Percentiles rank a stretch among this genome's conserved stretches.
These are phyloP conservation scores for Phyllosticta citrichinensis DNA, from an alignment of 2,329 filamentous ascomycete species.

Conservation along the genomic window DNA sequence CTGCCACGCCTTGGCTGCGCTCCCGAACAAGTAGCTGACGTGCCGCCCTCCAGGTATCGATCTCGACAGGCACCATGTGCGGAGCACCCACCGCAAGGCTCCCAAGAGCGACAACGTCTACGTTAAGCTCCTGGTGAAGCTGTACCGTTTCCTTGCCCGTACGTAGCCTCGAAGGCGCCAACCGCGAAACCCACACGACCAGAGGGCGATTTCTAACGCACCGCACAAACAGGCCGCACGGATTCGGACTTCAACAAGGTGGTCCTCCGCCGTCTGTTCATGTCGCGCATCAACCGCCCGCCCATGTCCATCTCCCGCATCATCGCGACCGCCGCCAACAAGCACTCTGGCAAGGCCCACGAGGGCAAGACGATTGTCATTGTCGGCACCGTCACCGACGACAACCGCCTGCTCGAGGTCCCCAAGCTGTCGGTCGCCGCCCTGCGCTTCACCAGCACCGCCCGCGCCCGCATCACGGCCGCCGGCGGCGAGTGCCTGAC, in stretches of 20 bases:
- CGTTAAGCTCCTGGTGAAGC: conserved; percentile 94
- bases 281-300: conserved; percentile 92
- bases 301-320: conserved; percentile 89
- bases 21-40: neutral
- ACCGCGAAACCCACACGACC: neutral
- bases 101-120: conserved; percentile 99
- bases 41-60: conserved; percentile 22
- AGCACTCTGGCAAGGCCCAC: conserved; percentile 43
- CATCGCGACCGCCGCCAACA: conserved; percentile 49
- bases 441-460: conserved; percentile 92
- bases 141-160: conserved; percentile 95
- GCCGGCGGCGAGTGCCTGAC: conserved; percentile 93
- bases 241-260: conserved; percentile 98
- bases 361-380: conserved; percentile 81
- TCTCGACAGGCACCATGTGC: conserved; percentile 52
- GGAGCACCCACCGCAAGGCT: conserved; percentile 71
- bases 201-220: neutral
- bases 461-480: conserved; percentile 83
- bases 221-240: conserved; percentile 61
- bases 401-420: conserved; percentile 75
- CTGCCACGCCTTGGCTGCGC: neutral
- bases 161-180: conserved; percentile 36
- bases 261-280: conserved; percentile 92
- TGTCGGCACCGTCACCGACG: conserved; percentile 92
- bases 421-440: conserved; percentile 93